Evolutionary conservation across 805 yeast species (phyloP), one percentile per base, ranked within the genome.

Genomic region (Nakazawaea laoshanensis): DNA sequence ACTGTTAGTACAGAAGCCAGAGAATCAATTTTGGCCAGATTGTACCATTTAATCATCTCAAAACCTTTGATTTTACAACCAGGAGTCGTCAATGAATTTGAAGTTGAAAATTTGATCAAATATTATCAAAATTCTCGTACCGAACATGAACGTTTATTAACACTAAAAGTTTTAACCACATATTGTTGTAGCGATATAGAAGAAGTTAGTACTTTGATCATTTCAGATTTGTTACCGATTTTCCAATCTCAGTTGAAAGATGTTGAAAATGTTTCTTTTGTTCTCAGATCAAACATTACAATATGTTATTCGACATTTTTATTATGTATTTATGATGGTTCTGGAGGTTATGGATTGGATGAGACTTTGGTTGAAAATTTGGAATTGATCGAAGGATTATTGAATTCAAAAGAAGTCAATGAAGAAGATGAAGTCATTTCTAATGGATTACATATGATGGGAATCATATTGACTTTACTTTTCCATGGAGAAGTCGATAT

Each of bases 301-400:
- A 33, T 43, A 7, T 47, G 55, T 3, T 54, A 48, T 38, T 43
- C 53, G 15, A 30, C 48, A 7, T 46, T 69, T 24, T 45, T 65
- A 16, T 44, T 70, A 29, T 59, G 69, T 2, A 49, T 70, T 7
- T 62, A 66, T 41, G 65, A 64, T 39, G 74, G 65, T 4, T 55
- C 73, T 3, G 66, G 72, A 12, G 61, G 67, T 27, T 67, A 59
- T 44, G 74, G 75, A 0, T 42, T 72, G 15, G 74, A 69, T 35
- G 69, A 67, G 3, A 56, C 53, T 34, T 50, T 65, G 19, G 53
- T 51, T 23, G 55, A 65, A 53, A 53, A 70, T 29, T 40, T 68
- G 38, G 70, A 68, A 27, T 41, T 64, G 6, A 60, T 66, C 3
- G 73, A 68, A 38, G 55, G 53, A 5, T 45, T 36, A 7, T 7